Conservation (phyloP, 345 rosid genomes). For the Noccaea bulbosa region DNA sequence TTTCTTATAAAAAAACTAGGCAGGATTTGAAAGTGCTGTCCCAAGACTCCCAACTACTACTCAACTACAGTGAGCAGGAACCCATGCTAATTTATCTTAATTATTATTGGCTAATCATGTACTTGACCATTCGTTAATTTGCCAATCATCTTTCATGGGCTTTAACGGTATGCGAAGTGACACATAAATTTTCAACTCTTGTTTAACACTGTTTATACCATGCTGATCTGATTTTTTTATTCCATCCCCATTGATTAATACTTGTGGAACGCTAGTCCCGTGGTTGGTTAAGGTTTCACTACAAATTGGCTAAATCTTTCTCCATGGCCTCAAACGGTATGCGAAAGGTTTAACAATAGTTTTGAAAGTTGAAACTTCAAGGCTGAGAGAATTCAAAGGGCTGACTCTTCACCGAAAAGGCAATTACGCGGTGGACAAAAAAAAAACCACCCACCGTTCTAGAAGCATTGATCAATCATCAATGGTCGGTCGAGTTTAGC, state of each 20-base stretch:
- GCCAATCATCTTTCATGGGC: slow-evolving; percentile 3
- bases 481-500: background rate
- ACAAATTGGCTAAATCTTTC: background rate
- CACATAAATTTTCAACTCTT: slow-evolving; percentile 21
- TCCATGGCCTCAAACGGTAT: slow-evolving; percentile 12
- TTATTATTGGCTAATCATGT: slow-evolving; percentile 13
- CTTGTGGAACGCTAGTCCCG: too few relatives aligned
- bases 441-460: slow-evolving; percentile 4
- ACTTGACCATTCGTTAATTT: slow-evolving; percentile 14
- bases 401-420: slow-evolving; percentile 19
- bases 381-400: too few relatives aligned
- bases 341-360: slow-evolving; percentile 23
- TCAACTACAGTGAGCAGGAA: background rate
- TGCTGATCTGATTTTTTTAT: too few relatives aligned
- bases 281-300: too few relatives aligned
- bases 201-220: background rate
- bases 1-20: too few relatives aligned
- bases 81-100: background rate
- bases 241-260: too few relatives aligned
- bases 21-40: too few relatives aligned
- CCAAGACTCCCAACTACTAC: background rate
- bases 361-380: too few relatives aligned
- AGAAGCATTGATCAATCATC: slow-evolving; percentile 19
- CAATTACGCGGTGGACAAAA: background rate
- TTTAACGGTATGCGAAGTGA: background rate